Evolutionary conservation across 2,329 filamentous ascomycete genomes (phyloP), one percentile per base, ranked within the genome.

Genomic region (Microsporum audouinii): DNA sequence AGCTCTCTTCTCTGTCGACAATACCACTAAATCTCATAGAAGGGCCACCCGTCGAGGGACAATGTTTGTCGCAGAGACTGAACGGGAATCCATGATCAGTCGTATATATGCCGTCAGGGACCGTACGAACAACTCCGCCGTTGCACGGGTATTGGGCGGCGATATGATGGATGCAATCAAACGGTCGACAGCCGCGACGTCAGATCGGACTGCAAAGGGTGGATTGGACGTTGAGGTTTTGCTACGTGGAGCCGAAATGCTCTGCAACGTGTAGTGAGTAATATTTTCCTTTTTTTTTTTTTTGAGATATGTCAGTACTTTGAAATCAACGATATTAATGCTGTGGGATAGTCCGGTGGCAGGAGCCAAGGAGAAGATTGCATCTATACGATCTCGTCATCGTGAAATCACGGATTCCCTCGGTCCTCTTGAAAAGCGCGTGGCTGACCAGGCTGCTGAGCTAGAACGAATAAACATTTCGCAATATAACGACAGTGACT

Each of bases 1-100:
- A 69, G 92, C 92, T 5, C 84, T 99, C 17, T 99, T 97, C 78
- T 95, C 92, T 41, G 86, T 96, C 0, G 91, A 92, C 0, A 85
- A 88, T 0, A 84, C 88, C 64, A 78, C 71, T 72, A 79, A 71
- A 66, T 78, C 72, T 64, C 81, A 68, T 68, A 76, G 68, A 71
- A 79, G 66, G 69, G 73, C 69, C 62, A 76, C 71, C 53, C 73
- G 82, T 59, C 73, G 77, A 65, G 79, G 77, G 62, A 82, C 79
- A 36, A 79, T 73, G 65, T 80, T 76, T 72, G 77, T 69, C 71
- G 73, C 68, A 7, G 72, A 75, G 56, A 55, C 27, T 64, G 72
- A 67, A 56, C 65, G 64, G 27, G 72, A 70, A 70, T 77, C 78
- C 69, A 65, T 79, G 69, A 80, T 61, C 70, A 80, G 64, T 59